Percentiles rank a stretch among this genome's conserved stretches.
phyloP scores from a whole-genome alignment of 169 alveolate genomes.

The Cryptosporidium ryanae region DNA sequence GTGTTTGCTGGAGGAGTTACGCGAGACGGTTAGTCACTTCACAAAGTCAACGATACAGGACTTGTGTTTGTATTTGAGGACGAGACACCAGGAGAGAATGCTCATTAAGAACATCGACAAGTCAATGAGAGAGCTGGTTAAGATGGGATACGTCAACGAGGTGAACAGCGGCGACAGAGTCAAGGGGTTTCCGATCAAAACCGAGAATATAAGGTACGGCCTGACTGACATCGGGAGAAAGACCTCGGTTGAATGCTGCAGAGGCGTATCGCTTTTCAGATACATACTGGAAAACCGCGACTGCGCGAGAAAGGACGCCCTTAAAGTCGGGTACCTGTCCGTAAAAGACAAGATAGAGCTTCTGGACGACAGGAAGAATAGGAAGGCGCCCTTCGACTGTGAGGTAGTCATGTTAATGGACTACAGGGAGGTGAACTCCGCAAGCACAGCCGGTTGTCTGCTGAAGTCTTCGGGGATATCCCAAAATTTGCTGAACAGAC shows the following conservation, averaged over 20 bases:
- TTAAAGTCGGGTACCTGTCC: not conserved
- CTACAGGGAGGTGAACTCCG: conserved; percentile 61
- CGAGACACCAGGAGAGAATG: conserved; percentile 8
- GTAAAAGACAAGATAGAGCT: not conserved
- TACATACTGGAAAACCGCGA: conserved; percentile 5
- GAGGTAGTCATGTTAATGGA: conserved; percentile 67
- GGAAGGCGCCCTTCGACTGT: conserved; percentile 26
- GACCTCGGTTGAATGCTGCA: conserved; percentile 14
- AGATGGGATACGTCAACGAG: not conserved
- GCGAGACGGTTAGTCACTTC: not conserved
- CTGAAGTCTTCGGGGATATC: conserved; percentile 62
- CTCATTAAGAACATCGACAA: conserved; percentile 36
- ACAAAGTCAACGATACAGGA: conserved; percentile 4
- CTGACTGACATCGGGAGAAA: conserved; percentile 32
- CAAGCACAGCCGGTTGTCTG: not conserved
- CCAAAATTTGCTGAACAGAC: conserved; percentile 30
- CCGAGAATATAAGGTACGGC: conserved; percentile 24
- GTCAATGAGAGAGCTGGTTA: conserved; percentile 19
- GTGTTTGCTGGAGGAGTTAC: conserved; percentile 8
- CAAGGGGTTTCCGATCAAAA: conserved; percentile 36
- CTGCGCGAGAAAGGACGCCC: not conserved
- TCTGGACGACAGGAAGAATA: conserved; percentile 3
- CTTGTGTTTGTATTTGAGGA: conserved; percentile 11
- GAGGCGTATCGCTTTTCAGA: not conserved
- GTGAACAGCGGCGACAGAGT: not conserved